A percentile compares a stretch with the other conserved stretches of the same genome.
phyloP scores from a whole-genome alignment of 129 eudicot genomes.

The Centella asiatica region DNA sequence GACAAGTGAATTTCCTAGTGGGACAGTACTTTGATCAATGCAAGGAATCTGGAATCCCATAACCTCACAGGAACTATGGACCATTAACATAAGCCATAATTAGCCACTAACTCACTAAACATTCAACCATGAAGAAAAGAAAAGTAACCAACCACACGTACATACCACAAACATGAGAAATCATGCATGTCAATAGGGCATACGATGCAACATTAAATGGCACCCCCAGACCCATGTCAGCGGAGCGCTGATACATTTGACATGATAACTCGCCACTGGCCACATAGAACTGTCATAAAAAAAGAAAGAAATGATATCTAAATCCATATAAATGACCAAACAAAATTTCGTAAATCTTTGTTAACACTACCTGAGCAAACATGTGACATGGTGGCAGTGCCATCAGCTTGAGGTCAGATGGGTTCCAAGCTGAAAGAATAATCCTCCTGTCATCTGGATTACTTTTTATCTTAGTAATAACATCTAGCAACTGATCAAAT shows the following conservation, averaged over 20 bases:
- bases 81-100: neutral
- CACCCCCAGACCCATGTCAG: slow-evolving; percentile 97
- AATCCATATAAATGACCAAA: neutral
- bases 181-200: slow-evolving; percentile 81
- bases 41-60: no score
- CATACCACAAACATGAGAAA: slow-evolving; percentile 96
- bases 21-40: no score
- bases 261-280: slow-evolving; percentile 93
- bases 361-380: slow-evolving; percentile 74
- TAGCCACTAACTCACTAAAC: neutral
- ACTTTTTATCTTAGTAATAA: slow-evolving; percentile 69
- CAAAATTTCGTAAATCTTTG: neutral
- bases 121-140: neutral
- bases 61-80: neutral
- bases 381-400: slow-evolving; percentile 98
- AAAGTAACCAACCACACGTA: neutral
- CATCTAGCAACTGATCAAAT: slow-evolving; percentile 79
- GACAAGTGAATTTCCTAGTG: no score
- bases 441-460: slow-evolving; percentile 86
- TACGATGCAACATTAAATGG: slow-evolving; percentile 95
- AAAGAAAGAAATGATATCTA: neutral
- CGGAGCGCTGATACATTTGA: slow-evolving; percentile 96
- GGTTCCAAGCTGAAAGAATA: slow-evolving; percentile 94
- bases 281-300: slow-evolving; percentile 62
- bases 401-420: slow-evolving; percentile 86